Evolutionary conservation across 1,284 basidiomycete genomes (phyloP), one percentile per base, ranked within the genome.

Genomic region (Exobasidium rhododendri): DNA sequence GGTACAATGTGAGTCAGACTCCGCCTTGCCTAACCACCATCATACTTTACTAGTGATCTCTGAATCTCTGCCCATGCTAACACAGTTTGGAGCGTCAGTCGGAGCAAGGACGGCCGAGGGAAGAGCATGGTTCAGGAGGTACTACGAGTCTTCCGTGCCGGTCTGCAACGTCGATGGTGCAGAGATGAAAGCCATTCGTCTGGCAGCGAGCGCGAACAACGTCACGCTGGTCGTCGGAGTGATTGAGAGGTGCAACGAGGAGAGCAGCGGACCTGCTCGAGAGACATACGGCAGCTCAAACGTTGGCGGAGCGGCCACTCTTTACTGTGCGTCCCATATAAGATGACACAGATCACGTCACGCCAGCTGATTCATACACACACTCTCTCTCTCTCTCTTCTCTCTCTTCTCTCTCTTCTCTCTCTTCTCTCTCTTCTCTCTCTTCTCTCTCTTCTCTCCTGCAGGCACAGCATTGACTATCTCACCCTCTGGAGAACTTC

Each of bases 181-280:
- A 2, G 63, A 63, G 47, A 71, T 71, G 69, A 53, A 47, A 4
- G 44, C 43, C 0, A 66, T 71, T 29, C 24, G 63, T 2, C 63
- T 56, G 20, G 61, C 51, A 4, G 69, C 69, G 26, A 63, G 35
- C 32, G 62, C 65, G 7, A 71, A 71, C 31, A 53, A 52, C 2
- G 64, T 70, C 47, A 69, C 68, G 28, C 81, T 89, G 14, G 86
- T 88, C 26, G 83, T 88, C 10, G 88, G 88, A 1, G 83, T 89
- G 26, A 85, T 90, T 61, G 89, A 90, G 72, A 82, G 85, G 13
- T 85, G 69, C 47, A 68, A 69, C 56, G 22, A 45, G 17, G 55
- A 53, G 1, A 59, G 59, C 44, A 67, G 59, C 28, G 69, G 69
- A 5, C 59, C 59, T 43, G 63, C 49, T 52, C 49, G 58, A 31